phyloP scores from a whole-genome alignment of 139 green algal species.

The Micractinium conductrix region DNA sequence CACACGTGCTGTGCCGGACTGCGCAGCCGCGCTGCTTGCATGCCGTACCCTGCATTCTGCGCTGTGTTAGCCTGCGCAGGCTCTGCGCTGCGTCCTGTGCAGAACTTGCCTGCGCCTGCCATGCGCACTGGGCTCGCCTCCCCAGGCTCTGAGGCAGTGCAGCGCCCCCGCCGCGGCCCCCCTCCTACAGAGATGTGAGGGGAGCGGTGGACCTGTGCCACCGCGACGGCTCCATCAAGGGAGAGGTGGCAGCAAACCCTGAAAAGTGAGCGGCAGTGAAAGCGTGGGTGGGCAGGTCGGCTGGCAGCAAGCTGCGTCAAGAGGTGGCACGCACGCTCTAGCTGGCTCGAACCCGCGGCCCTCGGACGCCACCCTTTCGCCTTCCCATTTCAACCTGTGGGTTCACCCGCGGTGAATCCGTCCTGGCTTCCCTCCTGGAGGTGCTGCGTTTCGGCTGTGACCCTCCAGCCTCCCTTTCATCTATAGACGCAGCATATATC shows the following conservation, averaged over 20 bases:
- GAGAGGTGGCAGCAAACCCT: slow-evolving; percentile 87
- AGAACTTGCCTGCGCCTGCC: background rate
- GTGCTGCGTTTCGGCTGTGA: too few relatives aligned
- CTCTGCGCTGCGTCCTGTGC: background rate
- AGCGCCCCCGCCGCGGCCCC: background rate
- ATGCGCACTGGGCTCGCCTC: background rate
- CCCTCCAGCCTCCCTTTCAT: too few relatives aligned
- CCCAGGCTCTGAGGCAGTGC: background rate
- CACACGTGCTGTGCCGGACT: background rate
- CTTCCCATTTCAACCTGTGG: too few relatives aligned
- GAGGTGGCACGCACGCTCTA: too few relatives aligned
- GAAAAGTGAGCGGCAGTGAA: slow-evolving; percentile 8
- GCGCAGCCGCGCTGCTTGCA: slow-evolving; percentile 13
- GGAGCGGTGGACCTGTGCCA: slow-evolving; percentile 96
- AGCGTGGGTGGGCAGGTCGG: too few relatives aligned
- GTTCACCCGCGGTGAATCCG: too few relatives aligned
- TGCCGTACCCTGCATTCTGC: background rate
- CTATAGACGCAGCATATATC: too few relatives aligned
- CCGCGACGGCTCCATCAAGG: slow-evolving; percentile 94
- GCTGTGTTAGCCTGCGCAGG: too few relatives aligned
- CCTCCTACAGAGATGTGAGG: slow-evolving; percentile 87
- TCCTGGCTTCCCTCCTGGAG: too few relatives aligned
- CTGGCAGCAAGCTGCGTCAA: too few relatives aligned
- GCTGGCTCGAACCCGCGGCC: too few relatives aligned
- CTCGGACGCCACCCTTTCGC: too few relatives aligned